phyloP scores from a whole-genome alignment of 306 rosid genomes.

The Begonia fuchsioides region DNA sequence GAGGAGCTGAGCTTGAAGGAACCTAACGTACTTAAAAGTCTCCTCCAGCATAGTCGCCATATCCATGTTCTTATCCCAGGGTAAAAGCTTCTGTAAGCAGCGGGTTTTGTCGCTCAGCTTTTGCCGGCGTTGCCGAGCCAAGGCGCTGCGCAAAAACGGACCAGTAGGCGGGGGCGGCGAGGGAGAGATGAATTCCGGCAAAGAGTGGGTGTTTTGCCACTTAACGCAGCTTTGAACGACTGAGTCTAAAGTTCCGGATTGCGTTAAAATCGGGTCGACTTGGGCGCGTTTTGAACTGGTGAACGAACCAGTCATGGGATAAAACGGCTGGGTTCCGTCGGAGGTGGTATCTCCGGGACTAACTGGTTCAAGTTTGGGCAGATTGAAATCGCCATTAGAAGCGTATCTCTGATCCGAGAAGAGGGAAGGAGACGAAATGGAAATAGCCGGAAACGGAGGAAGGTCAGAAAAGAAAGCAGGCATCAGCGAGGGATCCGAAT shows the following conservation, averaged over 20 bases:
- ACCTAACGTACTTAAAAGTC: constrained; percentile 58
- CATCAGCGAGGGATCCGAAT: background rate
- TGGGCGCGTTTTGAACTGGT: constrained; percentile 18
- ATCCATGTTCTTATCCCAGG: constrained; percentile 85
- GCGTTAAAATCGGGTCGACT: too few species aligned
- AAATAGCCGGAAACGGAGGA: constrained; percentile 8
- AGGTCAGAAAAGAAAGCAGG: constrained; percentile 3
- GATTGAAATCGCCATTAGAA: too few species aligned
- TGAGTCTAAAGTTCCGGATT: constrained; percentile 9
- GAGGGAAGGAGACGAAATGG: background rate
- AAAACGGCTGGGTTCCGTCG: background rate
- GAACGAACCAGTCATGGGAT: background rate
- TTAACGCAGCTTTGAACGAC: constrained; percentile 4
- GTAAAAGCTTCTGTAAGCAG: constrained; percentile 64
- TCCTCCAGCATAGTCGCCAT: constrained; percentile 51
- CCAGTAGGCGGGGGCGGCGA: background rate
- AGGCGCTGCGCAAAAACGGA: constrained; percentile 12
- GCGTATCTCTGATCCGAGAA: too few species aligned
- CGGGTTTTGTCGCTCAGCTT: constrained; percentile 72
- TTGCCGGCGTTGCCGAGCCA: constrained; percentile 53
- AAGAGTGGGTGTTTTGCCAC: constrained; percentile 1
- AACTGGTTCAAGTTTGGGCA: constrained; percentile 22
- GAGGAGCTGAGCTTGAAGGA: constrained; percentile 51
- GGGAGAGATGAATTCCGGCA: constrained; percentile 1
- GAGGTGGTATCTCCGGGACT: background rate